Percentiles rank a stretch among this genome's conserved stretches.
Evolutionary conservation across 2,329 filamentous ascomycete species (phyloP).

Genomic region (Botrytis fabae): DNA sequence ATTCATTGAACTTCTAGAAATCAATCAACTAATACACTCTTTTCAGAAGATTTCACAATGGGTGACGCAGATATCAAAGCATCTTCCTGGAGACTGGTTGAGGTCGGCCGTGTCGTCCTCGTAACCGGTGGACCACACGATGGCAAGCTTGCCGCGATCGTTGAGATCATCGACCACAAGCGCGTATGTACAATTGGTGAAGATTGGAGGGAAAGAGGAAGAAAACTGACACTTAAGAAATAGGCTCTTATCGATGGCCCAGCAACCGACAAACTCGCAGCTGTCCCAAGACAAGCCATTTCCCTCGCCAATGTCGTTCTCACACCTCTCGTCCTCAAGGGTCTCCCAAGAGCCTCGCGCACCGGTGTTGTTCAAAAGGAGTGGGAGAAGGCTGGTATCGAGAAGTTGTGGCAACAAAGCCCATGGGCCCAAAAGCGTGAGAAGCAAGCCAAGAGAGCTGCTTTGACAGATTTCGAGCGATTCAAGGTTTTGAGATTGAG

Average conservation of each 20-base stretch:
- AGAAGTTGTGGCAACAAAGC: slow-evolving; percentile 88
- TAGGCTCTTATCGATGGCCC: slow-evolving; percentile 97
- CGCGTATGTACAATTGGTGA: slow-evolving; percentile 70
- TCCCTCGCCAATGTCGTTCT: slow-evolving; percentile 82
- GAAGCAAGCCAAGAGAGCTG: slow-evolving; percentile 81
- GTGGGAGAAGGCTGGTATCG: slow-evolving; percentile 90
- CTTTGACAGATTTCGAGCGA: slow-evolving; percentile 96
- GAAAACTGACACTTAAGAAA: slow-evolving; percentile 38
- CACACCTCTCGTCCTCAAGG: slow-evolving; percentile 83
- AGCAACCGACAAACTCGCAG: slow-evolving; percentile 74
- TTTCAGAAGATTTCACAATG: slow-evolving; percentile 67
- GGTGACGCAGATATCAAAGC: slow-evolving; percentile 79
- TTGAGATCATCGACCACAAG: slow-evolving; percentile 99
- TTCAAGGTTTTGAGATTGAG: slow-evolving; percentile 99
- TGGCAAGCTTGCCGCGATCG: slow-evolving; percentile 88
- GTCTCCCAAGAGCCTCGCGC: slow-evolving; percentile 82
- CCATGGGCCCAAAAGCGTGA: slow-evolving; percentile 93
- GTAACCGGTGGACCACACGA: slow-evolving; percentile 77
- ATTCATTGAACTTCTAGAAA: slow-evolving; percentile 10
- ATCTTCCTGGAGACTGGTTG: slow-evolving; percentile 87
- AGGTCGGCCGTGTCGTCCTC: slow-evolving; percentile 95
- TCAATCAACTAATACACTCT: slow-evolving; percentile 23
- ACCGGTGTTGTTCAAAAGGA: slow-evolving; percentile 78
- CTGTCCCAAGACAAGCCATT: slow-evolving; percentile 83
- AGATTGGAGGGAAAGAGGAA: slow-evolving; percentile 19